A percentile compares a stretch with the other conserved stretches of the same genome.
Evolutionary conservation across 495 filamentous ascomycete genomes (phyloP).

Genomic region (Penicillium maclennaniae): DNA sequence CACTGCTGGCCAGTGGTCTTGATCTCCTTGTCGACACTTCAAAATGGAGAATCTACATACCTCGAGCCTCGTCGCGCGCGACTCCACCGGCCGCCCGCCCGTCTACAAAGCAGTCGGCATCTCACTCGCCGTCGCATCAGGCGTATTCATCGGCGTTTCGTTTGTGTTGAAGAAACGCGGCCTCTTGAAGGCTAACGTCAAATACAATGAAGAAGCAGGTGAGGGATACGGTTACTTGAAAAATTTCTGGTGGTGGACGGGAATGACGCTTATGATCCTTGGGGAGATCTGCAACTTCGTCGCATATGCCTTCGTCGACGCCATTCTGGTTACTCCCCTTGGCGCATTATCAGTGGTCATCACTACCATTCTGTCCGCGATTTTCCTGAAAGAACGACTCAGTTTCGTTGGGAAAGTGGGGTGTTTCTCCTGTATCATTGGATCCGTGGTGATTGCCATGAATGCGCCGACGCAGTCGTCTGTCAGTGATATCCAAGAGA

Average conservation of each 20-base stretch:
- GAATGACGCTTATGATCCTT: conserved; percentile 96
- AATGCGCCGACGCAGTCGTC: conserved; percentile 87
- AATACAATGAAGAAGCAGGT: conserved; percentile 93
- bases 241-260: conserved; percentile 91
- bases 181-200: conserved; percentile 85
- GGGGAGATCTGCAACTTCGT: conserved; percentile 98
- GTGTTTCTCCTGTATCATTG: conserved; percentile 92
- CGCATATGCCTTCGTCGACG: conserved; percentile 95
- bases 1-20: conserved; percentile 29
- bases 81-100: conserved; percentile 46
- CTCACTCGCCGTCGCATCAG: conserved; percentile 79
- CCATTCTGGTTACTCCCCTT: conserved; percentile 90
- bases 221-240: conserved; percentile 98
- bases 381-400: conserved; percentile 92
- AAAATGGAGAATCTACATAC: conserved; percentile 49
- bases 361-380: conserved; percentile 87
- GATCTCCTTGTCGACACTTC: neutral
- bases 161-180: conserved; percentile 96
- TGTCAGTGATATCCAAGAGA: conserved; percentile 84
- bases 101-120: conserved; percentile 87
- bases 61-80: conserved; percentile 47
- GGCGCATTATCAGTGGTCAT: conserved; percentile 95
- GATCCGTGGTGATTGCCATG: conserved; percentile 87
- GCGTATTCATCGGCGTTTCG: conserved; percentile 89
- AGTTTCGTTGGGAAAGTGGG: conserved; percentile 95